A percentile compares a stretch with the other conserved stretches of the same genome.
These are phyloP conservation scores for Purpureocillium lavendulum DNA, from an alignment of 2,329 filamentous ascomycete species.

Conservation along the genomic window DNA sequence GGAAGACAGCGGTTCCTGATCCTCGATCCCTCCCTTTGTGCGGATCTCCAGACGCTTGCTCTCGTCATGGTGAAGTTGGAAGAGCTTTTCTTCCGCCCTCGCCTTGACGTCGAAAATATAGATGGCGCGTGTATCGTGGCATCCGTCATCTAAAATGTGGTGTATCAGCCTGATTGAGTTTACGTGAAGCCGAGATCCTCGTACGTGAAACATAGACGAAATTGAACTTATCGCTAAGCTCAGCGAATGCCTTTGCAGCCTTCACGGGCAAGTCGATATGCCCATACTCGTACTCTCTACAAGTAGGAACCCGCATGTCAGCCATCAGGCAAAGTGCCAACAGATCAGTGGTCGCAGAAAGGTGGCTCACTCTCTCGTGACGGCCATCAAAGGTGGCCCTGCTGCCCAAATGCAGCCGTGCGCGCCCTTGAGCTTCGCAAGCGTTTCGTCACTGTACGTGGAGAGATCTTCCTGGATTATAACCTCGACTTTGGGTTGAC, in stretches of 20 bases:
- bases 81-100: conserved; percentile 1
- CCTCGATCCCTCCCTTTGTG: background rate
- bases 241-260: background rate
- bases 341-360: background rate
- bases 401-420: conserved; percentile 6
- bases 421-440: conserved; percentile 5
- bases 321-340: background rate
- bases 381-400: conserved; percentile 1
- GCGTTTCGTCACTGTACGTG: conserved; percentile 1
- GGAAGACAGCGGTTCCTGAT: background rate
- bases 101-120: conserved; percentile 2
- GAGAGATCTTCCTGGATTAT: conserved; percentile 7
- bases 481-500: conserved; percentile 4
- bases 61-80: conserved; percentile 1
- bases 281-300: conserved; percentile 1
- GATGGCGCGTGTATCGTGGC: background rate
- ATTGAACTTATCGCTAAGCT: conserved; percentile 1
- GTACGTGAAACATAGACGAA: conserved; percentile 3
- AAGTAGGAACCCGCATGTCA: background rate
- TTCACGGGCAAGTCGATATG: conserved; percentile 1
- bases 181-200: too few relatives aligned
- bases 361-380: conserved; percentile 1
- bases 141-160: background rate
- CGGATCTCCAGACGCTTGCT: conserved; percentile 1
- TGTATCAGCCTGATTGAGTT: too few relatives aligned